Conservation (phyloP, 345 rosid genomes). For the Pugionium cornutum region DNA sequence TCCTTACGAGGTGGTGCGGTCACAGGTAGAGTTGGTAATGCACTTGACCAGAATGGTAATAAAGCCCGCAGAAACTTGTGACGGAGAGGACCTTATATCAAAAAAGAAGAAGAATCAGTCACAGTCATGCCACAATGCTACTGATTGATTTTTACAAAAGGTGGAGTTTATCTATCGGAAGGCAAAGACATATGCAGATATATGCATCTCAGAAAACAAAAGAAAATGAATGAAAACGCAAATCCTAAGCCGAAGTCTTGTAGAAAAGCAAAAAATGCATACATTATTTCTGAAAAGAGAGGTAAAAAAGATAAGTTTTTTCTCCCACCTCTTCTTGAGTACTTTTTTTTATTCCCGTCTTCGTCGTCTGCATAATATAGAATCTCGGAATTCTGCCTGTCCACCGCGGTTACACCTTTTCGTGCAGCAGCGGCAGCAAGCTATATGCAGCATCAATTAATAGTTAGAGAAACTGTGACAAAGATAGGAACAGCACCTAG, state of each 20-base stretch:
- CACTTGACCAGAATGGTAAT: conserved; percentile 98
- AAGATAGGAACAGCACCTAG: conserved; percentile 7
- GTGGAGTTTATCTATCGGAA: not conserved
- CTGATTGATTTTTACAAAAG: not conserved
- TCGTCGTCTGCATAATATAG: conserved; percentile 91
- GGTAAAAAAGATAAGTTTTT: conserved; percentile 1
- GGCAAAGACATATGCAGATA: not conserved
- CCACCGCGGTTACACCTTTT: conserved; percentile 66
- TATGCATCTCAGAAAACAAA: too few species aligned
- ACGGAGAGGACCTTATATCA: conserved; percentile 70
- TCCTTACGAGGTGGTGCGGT: conserved; percentile 92
- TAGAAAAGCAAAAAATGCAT: too few species aligned
- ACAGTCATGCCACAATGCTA: not conserved
- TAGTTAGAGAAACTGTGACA: not conserved
- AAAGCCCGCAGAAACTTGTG: conserved; percentile 88
- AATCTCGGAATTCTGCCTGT: conserved; percentile 77
- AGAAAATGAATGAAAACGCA: too few species aligned
- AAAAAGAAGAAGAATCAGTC: conserved; percentile 13
- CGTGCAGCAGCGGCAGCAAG: conserved; percentile 86
- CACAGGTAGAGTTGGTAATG: conserved; percentile 95
- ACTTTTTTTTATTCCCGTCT: conserved; percentile 81
- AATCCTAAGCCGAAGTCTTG: not conserved
- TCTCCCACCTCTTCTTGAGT: conserved; percentile 78
- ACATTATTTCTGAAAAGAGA: conserved; percentile 13
- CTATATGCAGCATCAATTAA: conserved; percentile 48